A percentile compares a stretch with the other conserved stretches of the same genome.
These are phyloP conservation scores for Mycena metata DNA, from an alignment of 768 basidiomycete species.

Conservation along the genomic window DNA sequence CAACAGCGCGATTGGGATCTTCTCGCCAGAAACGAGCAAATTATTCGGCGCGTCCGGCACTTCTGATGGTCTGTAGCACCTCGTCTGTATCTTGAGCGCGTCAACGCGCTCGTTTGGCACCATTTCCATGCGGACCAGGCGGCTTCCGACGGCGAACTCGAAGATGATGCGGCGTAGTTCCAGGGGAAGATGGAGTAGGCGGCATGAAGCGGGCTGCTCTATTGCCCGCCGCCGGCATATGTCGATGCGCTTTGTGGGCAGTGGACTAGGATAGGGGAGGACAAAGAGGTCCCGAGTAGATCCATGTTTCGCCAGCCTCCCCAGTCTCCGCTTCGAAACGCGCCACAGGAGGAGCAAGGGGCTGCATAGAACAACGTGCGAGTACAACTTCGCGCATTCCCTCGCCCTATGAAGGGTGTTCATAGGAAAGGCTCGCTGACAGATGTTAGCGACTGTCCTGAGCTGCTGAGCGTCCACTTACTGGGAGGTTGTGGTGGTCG, in stretches of 20 bases:
- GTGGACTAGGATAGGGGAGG: constrained; percentile 1
- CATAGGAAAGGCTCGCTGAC: background rate
- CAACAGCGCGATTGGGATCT: constrained; percentile 5
- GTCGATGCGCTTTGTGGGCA: background rate
- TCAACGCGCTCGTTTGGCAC: background rate
- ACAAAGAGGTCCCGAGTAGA: background rate
- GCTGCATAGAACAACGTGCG: constrained; percentile 7
- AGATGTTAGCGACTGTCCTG: too few species aligned
- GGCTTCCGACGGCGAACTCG: constrained; percentile 17
- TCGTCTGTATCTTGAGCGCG: background rate
- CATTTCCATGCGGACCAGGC: constrained; percentile 4
- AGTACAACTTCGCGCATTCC: background rate
- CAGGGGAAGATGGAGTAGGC: constrained; percentile 8
- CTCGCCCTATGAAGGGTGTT: background rate
- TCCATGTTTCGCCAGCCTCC: background rate
- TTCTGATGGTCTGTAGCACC: background rate
- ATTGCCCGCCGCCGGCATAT: background rate
- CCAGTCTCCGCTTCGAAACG: background rate
- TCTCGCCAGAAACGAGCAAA: background rate
- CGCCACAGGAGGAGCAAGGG: constrained; percentile 4
- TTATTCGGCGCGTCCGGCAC: background rate
- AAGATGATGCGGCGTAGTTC: constrained; percentile 19
- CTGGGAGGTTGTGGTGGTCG: too few species aligned
- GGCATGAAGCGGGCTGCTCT: constrained; percentile 8
- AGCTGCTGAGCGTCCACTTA: too few species aligned